A percentile compares a stretch with the other conserved stretches of the same genome.
Conservation (phyloP, 306 rosid species). For the Pterocarpus macrocarpus region DNA sequence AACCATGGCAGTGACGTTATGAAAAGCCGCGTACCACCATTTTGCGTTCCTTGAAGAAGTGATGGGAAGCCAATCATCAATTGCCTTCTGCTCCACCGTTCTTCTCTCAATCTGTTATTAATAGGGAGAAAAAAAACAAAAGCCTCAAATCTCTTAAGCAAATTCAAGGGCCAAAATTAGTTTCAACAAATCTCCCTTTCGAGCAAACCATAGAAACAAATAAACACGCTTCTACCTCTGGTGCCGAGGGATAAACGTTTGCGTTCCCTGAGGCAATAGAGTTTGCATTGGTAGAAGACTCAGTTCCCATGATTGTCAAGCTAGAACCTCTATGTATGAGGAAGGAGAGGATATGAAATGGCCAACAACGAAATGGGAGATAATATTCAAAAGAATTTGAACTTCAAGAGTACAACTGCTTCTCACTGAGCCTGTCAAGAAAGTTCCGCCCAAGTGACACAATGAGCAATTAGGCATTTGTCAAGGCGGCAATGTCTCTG, state of each 20-base stretch:
- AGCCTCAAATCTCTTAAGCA: not conserved
- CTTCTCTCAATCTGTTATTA: conserved; percentile 36
- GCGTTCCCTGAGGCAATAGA: not conserved
- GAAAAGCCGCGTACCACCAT: conserved; percentile 90
- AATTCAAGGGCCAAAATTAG: not conserved
- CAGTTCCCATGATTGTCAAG: conserved; percentile 13
- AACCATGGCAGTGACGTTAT: conserved; percentile 88
- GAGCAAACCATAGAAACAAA: not conserved
- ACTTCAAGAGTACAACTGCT: not conserved
- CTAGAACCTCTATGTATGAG: not conserved
- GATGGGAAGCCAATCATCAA: conserved; percentile 85
- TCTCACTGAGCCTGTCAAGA: conserved; percentile 37
- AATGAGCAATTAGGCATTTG: not conserved
- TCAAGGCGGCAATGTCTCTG: conserved; percentile 37
- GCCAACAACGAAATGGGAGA: conserved; percentile 6
- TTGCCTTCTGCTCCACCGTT: conserved; percentile 54
- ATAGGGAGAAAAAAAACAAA: not conserved
- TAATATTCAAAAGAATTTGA: not conserved
- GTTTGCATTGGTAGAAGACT: not conserved
- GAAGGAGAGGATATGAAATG: not conserved
- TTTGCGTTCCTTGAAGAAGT: conserved; percentile 83
- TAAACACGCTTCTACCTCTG: conserved; percentile 9
- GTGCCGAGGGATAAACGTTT: not conserved
- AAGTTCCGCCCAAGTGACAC: conserved; percentile 30
- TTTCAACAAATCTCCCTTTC: not conserved